Evolutionary conservation across 1,139 yeast species (phyloP).

Genomic region (Geotrichum restrictum): DNA sequence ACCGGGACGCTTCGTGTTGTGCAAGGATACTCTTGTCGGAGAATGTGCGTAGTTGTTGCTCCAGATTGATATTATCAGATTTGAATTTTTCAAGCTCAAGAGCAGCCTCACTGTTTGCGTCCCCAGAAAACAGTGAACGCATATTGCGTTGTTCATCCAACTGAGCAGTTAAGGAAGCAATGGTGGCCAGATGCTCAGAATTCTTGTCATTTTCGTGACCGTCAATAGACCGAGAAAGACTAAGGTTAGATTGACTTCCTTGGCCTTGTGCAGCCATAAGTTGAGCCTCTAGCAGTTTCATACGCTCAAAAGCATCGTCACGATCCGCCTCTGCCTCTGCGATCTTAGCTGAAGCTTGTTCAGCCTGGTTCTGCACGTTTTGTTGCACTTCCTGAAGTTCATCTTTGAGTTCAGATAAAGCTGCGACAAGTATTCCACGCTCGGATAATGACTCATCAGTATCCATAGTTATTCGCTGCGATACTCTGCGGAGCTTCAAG

Average conservation of each 20-base stretch:
- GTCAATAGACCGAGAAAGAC: background rate
- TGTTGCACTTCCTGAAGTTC: constrained; percentile 37
- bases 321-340: constrained; percentile 30
- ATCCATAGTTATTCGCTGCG: constrained; percentile 34
- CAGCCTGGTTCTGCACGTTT: constrained; percentile 35
- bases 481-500: constrained; percentile 32
- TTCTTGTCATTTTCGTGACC: background rate
- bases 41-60: constrained; percentile 29
- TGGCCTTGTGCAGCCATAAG: constrained; percentile 10
- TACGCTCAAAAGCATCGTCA: constrained; percentile 24
- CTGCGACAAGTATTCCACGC: constrained; percentile 33
- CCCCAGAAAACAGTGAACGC: constrained; percentile 1
- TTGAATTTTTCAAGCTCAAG: constrained; percentile 15
- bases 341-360: constrained; percentile 36
- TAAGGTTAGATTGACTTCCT: background rate
- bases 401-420: constrained; percentile 33
- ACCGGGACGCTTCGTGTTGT: constrained; percentile 29
- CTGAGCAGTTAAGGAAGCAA: constrained; percentile 1
- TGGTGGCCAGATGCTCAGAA: background rate
- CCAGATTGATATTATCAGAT: constrained; percentile 26
- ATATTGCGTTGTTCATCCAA: background rate
- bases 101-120: background rate
- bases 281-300: constrained; percentile 14
- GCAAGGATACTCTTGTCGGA: constrained; percentile 29
- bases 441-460: constrained; percentile 30